A percentile compares a stretch with the other conserved stretches of the same genome.
These are phyloP conservation scores for Venturia asperata DNA, from an alignment of 2,329 filamentous ascomycete genomes.

Conservation along the genomic window DNA sequence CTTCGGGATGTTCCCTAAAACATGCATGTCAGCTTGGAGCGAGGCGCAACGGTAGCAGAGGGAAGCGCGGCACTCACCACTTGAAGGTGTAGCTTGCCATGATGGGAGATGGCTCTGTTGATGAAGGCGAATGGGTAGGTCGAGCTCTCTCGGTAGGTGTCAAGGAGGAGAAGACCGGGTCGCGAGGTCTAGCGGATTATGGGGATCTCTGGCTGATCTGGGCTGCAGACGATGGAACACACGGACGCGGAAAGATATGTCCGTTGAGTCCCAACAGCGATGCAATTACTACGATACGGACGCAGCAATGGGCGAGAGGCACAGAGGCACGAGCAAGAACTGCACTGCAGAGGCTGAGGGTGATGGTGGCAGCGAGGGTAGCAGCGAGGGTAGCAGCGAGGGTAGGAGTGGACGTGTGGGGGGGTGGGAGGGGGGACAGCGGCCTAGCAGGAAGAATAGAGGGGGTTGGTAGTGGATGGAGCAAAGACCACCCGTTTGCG, in stretches of 20 bases:
- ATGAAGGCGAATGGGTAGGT: background rate
- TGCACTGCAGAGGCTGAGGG: background rate
- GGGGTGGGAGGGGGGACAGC: too few species aligned
- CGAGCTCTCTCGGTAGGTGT: background rate
- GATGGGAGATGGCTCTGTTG: background rate
- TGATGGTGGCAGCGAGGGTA: background rate
- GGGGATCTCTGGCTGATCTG: background rate
- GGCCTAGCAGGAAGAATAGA: too few species aligned
- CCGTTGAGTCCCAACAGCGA: slow-evolving; percentile 5
- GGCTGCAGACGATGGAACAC: background rate
- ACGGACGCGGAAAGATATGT: slow-evolving; percentile 1
- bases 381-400: too few species aligned
- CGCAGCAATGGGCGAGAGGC: slow-evolving; percentile 1
- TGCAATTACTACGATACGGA: background rate
- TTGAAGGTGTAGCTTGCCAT: slow-evolving; percentile 60
- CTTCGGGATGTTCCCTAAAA: slow-evolving; percentile 65
- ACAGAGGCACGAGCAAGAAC: slow-evolving; percentile 15
- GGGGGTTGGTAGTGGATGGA: too few species aligned
- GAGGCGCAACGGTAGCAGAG: slow-evolving; percentile 20
- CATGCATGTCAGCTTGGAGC: slow-evolving; percentile 24
- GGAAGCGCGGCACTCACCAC: slow-evolving; percentile 48
- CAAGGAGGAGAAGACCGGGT: background rate
- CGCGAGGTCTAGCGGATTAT: slow-evolving; percentile 1
- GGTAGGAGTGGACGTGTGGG: too few species aligned
- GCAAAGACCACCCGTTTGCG: too few species aligned